Evolutionary conservation across 208 protist genomes (phyloP).

Genomic region (Leishmania arabica): DNA sequence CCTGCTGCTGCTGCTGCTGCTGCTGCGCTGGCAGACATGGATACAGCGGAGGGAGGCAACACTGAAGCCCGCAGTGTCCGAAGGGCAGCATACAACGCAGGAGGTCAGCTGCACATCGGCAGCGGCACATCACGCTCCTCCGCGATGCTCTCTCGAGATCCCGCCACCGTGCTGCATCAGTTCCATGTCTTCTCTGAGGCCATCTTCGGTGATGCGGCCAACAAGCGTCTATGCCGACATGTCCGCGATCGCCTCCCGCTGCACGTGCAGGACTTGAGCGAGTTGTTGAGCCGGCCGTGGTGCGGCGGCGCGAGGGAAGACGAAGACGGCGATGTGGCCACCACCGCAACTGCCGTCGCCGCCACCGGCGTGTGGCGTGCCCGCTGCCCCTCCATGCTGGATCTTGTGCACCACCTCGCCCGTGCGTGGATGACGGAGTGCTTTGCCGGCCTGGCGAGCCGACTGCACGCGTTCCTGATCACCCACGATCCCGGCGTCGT

Average conservation of each 20-base stretch:
- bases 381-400: slow-evolving; percentile 34
- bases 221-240: slow-evolving; percentile 21
- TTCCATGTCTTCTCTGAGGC: slow-evolving; percentile 17
- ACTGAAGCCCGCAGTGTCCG: background rate
- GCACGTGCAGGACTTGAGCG: slow-evolving; percentile 12
- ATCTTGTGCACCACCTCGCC: slow-evolving; percentile 34
- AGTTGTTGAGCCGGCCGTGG: slow-evolving; percentile 19
- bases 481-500: slow-evolving; percentile 20
- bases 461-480: slow-evolving; percentile 24
- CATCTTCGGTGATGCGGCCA: slow-evolving; percentile 20
- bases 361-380: background rate
- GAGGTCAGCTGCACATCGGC: background rate
- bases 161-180: background rate
- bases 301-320: background rate
- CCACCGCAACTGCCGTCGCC: background rate
- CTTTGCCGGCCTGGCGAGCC: slow-evolving; percentile 12
- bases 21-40: background rate
- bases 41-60: background rate
- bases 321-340: background rate
- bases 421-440: slow-evolving; percentile 27
- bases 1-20: background rate
- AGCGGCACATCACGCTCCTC: background rate
- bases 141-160: background rate
- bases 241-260: slow-evolving; percentile 28
- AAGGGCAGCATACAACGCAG: background rate